Percentiles rank a stretch among this genome's conserved stretches.
Conservation (phyloP, 441 rosid species). For the Metrosideros polymorpha region DNA sequence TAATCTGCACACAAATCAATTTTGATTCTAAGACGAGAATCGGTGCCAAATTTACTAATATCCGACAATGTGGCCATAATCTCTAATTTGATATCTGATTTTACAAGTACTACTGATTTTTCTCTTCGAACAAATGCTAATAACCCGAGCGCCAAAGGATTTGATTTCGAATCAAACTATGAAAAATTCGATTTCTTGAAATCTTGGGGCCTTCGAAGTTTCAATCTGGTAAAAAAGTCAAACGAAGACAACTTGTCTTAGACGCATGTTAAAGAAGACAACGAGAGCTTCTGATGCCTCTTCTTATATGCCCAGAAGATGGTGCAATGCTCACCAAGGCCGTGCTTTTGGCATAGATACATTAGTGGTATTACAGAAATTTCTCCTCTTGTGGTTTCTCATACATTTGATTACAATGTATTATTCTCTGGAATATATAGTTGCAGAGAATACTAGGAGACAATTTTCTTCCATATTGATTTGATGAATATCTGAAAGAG, state of each 20-base stretch:
- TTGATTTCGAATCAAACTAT: neutral
- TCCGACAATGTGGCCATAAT: neutral
- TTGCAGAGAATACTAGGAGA: neutral
- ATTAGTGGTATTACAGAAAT: neutral
- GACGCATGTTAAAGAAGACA: neutral
- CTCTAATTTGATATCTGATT: neutral
- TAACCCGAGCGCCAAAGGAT: neutral
- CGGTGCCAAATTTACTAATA: neutral
- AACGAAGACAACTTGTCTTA: neutral
- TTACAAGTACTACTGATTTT: neutral
- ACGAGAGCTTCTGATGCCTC: neutral
- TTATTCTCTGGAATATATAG: neutral
- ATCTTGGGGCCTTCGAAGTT: too few species aligned
- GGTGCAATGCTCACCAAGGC: neutral
- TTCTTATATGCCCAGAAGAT: neutral
- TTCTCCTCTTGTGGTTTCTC: neutral
- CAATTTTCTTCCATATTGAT: neutral
- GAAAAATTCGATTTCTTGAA: too few species aligned
- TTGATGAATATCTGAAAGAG: neutral
- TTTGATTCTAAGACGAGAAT: neutral
- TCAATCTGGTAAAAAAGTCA: too few species aligned
- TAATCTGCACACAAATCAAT: neutral
- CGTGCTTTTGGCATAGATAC: neutral
- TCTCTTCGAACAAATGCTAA: neutral
- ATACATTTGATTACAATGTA: neutral